A percentile compares a stretch with the other conserved stretches of the same genome.
Evolutionary conservation across 768 basidiomycete species (phyloP).

Genomic region (Suillus alpinus): DNA sequence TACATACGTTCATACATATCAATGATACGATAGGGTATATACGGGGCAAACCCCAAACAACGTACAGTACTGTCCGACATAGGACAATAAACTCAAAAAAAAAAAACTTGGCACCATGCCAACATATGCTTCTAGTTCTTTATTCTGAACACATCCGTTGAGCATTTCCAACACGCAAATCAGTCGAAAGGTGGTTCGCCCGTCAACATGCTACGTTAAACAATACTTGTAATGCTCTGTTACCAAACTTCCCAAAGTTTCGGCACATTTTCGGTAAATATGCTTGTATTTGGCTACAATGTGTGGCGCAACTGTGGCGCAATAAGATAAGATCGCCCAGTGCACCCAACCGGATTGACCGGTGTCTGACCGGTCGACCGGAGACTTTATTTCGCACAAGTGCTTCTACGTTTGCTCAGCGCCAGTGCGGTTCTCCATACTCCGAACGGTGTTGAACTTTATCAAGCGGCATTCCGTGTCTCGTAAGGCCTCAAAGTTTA

Average conservation of each 20-base stretch:
- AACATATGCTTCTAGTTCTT: background rate
- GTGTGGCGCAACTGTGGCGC: background rate
- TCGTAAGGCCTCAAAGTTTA: background rate
- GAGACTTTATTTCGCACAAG: background rate
- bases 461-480: background rate
- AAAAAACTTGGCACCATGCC: background rate
- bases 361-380: background rate
- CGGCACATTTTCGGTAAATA: background rate
- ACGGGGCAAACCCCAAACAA: background rate
- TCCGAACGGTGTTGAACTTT: background rate
- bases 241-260: background rate
- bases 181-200: background rate
- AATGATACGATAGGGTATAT: background rate
- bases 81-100: background rate
- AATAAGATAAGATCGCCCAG: background rate
- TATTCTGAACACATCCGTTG: background rate
- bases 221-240: background rate
- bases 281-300: background rate
- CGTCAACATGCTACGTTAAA: background rate
- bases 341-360: background rate
- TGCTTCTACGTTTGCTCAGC: background rate
- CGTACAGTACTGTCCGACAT: background rate
- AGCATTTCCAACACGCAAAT: background rate
- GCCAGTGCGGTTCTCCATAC: background rate
- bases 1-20: background rate